Conservation (phyloP, 139 green algal species). For the Ettlia oleoabundans region DNA sequence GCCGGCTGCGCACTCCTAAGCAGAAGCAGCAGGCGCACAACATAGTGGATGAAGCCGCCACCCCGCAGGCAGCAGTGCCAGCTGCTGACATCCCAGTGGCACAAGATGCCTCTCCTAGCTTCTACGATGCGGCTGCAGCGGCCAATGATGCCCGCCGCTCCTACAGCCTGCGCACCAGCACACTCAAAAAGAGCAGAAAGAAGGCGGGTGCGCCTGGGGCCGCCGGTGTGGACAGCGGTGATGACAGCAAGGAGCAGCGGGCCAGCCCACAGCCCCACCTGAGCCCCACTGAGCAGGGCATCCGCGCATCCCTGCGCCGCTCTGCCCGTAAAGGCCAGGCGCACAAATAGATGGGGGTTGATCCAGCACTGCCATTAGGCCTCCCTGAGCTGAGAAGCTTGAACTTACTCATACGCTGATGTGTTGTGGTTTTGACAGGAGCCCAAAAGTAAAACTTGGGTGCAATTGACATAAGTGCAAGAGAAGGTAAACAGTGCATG, state of each 20-base stretch:
- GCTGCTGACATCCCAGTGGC: background rate
- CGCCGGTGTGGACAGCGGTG: background rate
- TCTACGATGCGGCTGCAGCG: background rate
- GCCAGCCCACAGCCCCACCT: slow-evolving; percentile 5
- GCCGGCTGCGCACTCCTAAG: slow-evolving; percentile 11
- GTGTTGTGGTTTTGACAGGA: too few relatives aligned
- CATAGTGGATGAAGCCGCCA: background rate
- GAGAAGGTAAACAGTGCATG: too few relatives aligned
- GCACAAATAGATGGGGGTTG: background rate
- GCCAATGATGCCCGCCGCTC: background rate
- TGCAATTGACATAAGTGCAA: too few relatives aligned
- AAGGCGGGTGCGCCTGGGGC: background rate
- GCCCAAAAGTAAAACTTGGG: too few relatives aligned
- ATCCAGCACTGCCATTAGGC: background rate
- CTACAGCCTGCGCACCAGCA: slow-evolving; percentile 28
- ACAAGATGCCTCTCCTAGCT: slow-evolving; percentile 23
- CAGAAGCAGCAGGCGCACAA: background rate
- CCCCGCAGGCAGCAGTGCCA: background rate
- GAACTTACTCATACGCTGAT: too few relatives aligned
- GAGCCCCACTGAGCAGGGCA: slow-evolving; percentile 48
- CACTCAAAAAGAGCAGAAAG: slow-evolving; percentile 2
- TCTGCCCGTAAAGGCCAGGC: slow-evolving; percentile 22
- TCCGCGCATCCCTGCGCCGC: slow-evolving; percentile 35
- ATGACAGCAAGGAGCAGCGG: background rate
- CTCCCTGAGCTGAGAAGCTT: too few relatives aligned